Conservation (phyloP, 495 filamentous ascomycete species). For the Talaromyces ruber region DNA sequence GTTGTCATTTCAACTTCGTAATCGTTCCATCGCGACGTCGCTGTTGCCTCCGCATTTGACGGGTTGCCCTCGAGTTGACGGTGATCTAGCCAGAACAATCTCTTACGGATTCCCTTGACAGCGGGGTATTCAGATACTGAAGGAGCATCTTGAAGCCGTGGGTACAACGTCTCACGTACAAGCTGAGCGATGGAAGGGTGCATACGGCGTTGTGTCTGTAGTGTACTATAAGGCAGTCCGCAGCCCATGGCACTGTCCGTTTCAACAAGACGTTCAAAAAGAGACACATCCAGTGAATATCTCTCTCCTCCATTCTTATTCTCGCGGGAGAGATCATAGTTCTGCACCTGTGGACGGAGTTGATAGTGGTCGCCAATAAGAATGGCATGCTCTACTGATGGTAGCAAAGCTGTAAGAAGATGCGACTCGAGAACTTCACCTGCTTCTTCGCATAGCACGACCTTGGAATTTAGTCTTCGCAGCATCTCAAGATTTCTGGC, state of each 20-base stretch:
- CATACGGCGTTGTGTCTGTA: constrained; percentile 71
- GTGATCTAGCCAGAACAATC: constrained; percentile 73
- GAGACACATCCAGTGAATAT: constrained; percentile 55
- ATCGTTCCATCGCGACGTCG: constrained; percentile 56
- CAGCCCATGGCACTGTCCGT: constrained; percentile 9
- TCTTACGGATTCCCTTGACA: constrained; percentile 54
- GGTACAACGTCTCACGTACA: constrained; percentile 55
- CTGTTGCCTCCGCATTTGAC: constrained; percentile 27
- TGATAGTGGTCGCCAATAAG: constrained; percentile 65
- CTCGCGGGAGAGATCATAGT: constrained; percentile 54
- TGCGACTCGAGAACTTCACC: constrained; percentile 64
- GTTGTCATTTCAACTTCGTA: constrained; percentile 60
- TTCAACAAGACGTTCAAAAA: constrained; percentile 61
- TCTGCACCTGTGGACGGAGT: constrained; percentile 56
- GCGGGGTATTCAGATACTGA: constrained; percentile 45
- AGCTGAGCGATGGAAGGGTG: constrained; percentile 58
- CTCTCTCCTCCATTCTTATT: constrained; percentile 37
- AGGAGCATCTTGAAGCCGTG: constrained; percentile 48
- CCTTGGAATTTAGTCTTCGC: constrained; percentile 50
- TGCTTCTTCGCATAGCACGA: constrained; percentile 63
- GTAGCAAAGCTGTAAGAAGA: constrained; percentile 52
- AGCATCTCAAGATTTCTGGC: constrained; percentile 58
- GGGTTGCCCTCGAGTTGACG: constrained; percentile 40
- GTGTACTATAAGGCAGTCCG: constrained; percentile 44
- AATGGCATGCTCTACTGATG: constrained; percentile 56